A percentile compares a stretch with the other conserved stretches of the same genome.
These are phyloP conservation scores for Kurtzmaniella cleridarum DNA, from an alignment of 805 yeast genomes.

Conservation along the genomic window DNA sequence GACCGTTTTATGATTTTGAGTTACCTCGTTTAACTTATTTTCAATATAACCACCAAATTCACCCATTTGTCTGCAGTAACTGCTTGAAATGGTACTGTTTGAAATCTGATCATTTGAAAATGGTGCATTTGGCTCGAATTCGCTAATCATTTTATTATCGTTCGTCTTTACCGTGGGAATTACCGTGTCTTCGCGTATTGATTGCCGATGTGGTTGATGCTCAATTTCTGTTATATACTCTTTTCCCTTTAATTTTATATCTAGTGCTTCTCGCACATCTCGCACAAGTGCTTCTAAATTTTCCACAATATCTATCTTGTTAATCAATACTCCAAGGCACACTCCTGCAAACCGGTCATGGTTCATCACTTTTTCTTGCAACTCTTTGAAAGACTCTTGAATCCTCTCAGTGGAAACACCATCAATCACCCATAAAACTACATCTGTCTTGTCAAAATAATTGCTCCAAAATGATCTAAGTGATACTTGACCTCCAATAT, in stretches of 20 bases:
- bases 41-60: too few relatives aligned
- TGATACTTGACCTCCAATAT: constrained; percentile 65
- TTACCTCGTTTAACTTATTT: too few relatives aligned
- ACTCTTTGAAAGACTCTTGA: constrained; percentile 59
- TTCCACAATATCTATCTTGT: constrained; percentile 59
- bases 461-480: constrained; percentile 58
- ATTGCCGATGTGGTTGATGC: too few relatives aligned
- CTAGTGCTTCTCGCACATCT: constrained; percentile 7
- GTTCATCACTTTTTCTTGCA: constrained; percentile 49
- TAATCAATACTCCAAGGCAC: constrained; percentile 61
- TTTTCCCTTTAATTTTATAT: constrained; percentile 6
- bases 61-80: too few relatives aligned
- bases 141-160: too few relatives aligned
- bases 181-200: too few relatives aligned
- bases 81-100: too few relatives aligned
- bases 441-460: constrained; percentile 76
- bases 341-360: constrained; percentile 71
- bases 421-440: constrained; percentile 84
- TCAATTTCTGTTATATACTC: constrained; percentile 3
- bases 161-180: too few relatives aligned
- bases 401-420: constrained; percentile 55
- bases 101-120: too few relatives aligned
- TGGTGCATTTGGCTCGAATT: too few relatives aligned
- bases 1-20: too few relatives aligned
- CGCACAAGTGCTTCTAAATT: constrained; percentile 21